These are phyloP conservation scores for Vaccinium macrocarpon DNA, from an alignment of 148 eudicot genomes.

Conservation along the genomic window DNA sequence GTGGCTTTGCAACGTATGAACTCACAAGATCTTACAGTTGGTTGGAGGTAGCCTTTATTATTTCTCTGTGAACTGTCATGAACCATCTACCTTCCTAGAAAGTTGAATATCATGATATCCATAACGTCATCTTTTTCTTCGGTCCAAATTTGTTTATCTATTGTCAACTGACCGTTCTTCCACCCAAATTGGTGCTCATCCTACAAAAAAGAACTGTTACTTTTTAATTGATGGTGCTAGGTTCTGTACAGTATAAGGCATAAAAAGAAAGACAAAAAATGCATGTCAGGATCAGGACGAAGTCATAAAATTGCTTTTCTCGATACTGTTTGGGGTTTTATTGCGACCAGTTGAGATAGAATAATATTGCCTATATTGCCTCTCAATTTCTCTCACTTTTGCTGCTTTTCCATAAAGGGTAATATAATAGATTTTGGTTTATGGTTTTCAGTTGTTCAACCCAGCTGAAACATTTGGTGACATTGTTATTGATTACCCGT, in stretches of 20 bases:
- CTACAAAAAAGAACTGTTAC: background rate
- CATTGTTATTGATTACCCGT: slow-evolving; percentile 98
- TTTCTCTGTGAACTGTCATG: slow-evolving; percentile 1
- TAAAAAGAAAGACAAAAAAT: background rate
- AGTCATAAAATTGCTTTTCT: background rate
- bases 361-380: background rate
- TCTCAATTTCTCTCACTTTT: slow-evolving; percentile 4
- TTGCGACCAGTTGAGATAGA: background rate
- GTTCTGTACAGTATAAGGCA: background rate
- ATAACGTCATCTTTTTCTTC: background rate
- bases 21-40: slow-evolving; percentile 93
- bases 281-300: background rate
- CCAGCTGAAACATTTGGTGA: slow-evolving; percentile 99
- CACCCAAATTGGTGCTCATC: background rate
- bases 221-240: background rate
- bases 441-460: slow-evolving; percentile 63
- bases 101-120: background rate
- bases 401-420: background rate
- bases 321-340: background rate
- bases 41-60: slow-evolving; percentile 69
- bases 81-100: slow-evolving; percentile 1
- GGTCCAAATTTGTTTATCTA: background rate
- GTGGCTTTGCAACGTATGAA: slow-evolving; percentile 90
- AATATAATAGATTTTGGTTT: slow-evolving; percentile 17
- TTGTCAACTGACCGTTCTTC: background rate